phyloP scores from a whole-genome alignment of 306 rosid genomes.

The Arachis stenosperma region DNA sequence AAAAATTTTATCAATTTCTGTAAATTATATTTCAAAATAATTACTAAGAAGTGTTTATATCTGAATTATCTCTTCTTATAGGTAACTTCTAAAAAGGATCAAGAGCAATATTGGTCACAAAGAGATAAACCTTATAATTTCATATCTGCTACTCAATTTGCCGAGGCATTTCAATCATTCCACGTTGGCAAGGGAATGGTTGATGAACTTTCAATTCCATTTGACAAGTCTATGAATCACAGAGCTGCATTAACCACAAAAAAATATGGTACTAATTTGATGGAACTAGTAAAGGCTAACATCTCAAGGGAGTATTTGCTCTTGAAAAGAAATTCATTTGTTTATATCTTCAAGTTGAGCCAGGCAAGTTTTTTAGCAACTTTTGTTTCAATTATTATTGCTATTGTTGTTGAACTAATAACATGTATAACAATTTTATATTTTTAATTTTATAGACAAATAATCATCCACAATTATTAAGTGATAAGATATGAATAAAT shows the following conservation, averaged over 20 bases:
- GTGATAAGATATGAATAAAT: too few species aligned
- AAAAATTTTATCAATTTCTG: too few species aligned
- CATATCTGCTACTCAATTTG: constrained; percentile 51
- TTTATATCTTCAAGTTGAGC: constrained; percentile 48
- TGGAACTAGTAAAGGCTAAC: constrained; percentile 56
- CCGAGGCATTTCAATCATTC: constrained; percentile 56
- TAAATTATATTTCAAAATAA: too few species aligned
- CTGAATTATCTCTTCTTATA: constrained; percentile 16
- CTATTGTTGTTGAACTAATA: too few species aligned
- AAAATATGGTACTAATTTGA: constrained; percentile 51
- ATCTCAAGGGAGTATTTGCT: constrained; percentile 58
- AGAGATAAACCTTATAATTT: constrained; percentile 47
- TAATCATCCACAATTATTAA: too few species aligned
- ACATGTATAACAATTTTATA: too few species aligned
- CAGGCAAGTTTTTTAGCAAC: constrained; percentile 41
- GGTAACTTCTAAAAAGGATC: constrained; percentile 69
- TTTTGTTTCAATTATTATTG: too few species aligned
- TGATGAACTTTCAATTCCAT: constrained; percentile 52
- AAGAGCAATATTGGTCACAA: constrained; percentile 57
- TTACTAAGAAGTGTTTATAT: too few species aligned
- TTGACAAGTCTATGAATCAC: constrained; percentile 56
- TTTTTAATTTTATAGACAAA: too few species aligned
- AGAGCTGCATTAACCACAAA: constrained; percentile 58
- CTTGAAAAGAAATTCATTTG: constrained; percentile 60
- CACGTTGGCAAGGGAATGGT: constrained; percentile 44